These are phyloP conservation scores for Acmispon strigosus DNA, from an alignment of 306 rosid genomes.

Conservation along the genomic window DNA sequence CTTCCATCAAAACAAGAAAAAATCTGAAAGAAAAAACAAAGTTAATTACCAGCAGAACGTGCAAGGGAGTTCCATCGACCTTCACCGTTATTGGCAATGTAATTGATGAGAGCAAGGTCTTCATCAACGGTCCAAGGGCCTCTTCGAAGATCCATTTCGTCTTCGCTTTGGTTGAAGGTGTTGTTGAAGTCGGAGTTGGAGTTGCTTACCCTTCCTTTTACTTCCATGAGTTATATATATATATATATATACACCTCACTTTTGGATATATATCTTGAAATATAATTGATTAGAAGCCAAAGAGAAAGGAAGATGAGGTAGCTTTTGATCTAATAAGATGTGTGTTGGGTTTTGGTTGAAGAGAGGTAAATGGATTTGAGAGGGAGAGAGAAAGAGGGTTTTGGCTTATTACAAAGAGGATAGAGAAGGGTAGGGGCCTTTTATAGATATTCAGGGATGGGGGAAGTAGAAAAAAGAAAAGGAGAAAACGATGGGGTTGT, in stretches of 20 bases:
- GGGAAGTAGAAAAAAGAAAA: background rate
- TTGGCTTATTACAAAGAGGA: slow-evolving; percentile 46
- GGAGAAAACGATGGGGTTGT: slow-evolving; percentile 23
- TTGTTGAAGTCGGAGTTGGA: background rate
- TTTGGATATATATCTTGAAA: background rate
- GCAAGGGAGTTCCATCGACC: slow-evolving; percentile 95
- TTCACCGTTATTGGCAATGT: slow-evolving; percentile 88
- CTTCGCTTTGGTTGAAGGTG: slow-evolving; percentile 27
- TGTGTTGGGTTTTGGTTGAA: background rate
- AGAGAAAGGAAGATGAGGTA: background rate
- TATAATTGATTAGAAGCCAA: slow-evolving; percentile 16
- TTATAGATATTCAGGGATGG: slow-evolving; percentile 47
- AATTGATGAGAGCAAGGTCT: slow-evolving; percentile 73
- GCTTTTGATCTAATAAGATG: background rate
- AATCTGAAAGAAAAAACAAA: background rate
- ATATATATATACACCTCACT: background rate
- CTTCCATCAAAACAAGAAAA: background rate
- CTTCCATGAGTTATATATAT: slow-evolving; percentile 36
- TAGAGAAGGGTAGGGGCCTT: slow-evolving; percentile 40
- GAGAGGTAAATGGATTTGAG: slow-evolving; percentile 6
- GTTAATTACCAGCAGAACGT: slow-evolving; percentile 47
- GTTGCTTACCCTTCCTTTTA: slow-evolving; percentile 32
- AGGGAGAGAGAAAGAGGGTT: slow-evolving; percentile 22
- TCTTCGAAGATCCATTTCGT: slow-evolving; percentile 57
- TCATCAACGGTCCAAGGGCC: slow-evolving; percentile 95